These are phyloP conservation scores for Chlorella variabilis DNA, from an alignment of 163 green algal species.

Conservation along the genomic window DNA sequence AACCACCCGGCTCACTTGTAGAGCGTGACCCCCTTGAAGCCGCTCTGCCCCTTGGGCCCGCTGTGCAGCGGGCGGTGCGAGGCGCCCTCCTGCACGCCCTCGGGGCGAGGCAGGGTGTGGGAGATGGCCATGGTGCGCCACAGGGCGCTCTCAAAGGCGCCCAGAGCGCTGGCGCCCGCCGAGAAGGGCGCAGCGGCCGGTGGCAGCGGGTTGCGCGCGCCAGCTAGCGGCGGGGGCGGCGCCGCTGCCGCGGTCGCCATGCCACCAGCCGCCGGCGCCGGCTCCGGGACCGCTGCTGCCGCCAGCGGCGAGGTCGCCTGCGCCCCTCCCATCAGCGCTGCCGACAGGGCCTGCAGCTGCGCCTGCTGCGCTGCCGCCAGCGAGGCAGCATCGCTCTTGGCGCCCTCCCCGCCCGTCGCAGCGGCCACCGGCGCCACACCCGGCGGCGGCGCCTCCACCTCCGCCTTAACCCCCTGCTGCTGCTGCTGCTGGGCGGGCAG, in stretches of 20 bases:
- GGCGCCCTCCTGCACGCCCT: neutral
- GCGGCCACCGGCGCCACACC: too few species aligned
- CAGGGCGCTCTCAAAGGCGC: neutral
- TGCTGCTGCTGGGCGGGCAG: conserved; percentile 12
- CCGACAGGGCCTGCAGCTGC: conserved; percentile 21
- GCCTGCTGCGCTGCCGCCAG: conserved; percentile 2
- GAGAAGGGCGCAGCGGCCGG: neutral
- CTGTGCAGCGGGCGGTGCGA: conserved; percentile 14
- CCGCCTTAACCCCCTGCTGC: neutral
- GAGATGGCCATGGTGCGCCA: neutral
- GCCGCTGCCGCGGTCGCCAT: too few species aligned
- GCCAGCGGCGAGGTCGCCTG: neutral
- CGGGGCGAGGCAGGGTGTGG: neutral
- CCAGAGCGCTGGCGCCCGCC: neutral
- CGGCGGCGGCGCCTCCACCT: too few species aligned
- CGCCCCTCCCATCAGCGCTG: conserved; percentile 3
- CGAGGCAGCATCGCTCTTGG: neutral
- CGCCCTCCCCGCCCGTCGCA: neutral
- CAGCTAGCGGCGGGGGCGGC: too few species aligned
- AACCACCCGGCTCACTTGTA: conserved; percentile 21
- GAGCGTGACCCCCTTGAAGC: conserved; percentile 30
- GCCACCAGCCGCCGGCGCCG: too few species aligned
- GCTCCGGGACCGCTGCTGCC: neutral
- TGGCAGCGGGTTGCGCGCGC: neutral
- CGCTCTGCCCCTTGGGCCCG: conserved; percentile 34